Conservation (phyloP, 179 eudicot genomes). For the Carnegiea gigantea region DNA sequence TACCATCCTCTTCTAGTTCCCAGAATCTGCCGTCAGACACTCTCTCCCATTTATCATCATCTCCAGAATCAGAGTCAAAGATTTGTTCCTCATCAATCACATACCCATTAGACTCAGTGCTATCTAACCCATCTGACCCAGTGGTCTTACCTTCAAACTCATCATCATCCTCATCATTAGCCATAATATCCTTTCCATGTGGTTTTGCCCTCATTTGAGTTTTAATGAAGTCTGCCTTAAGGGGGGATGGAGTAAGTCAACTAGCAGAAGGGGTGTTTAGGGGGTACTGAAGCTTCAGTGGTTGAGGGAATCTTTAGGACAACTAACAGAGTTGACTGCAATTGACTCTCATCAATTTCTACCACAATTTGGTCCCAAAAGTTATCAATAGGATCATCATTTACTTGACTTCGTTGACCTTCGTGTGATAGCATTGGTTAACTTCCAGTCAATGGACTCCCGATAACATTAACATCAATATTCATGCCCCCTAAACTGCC, state of each 20-base stretch:
- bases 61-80: too few species aligned
- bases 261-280: background rate
- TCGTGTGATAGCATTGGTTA: background rate
- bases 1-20: background rate
- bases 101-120: too few species aligned
- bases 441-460: background rate
- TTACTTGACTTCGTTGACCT: too few species aligned
- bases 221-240: too few species aligned
- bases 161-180: background rate
- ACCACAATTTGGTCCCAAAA: background rate
- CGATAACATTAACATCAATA: background rate
- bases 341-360: too few species aligned
- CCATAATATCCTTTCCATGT: too few species aligned
- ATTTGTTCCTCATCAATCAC: background rate
- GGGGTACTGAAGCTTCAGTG: background rate
- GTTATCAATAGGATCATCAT: background rate
- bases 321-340: background rate
- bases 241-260: too few species aligned
- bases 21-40: background rate
- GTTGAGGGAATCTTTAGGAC: background rate
- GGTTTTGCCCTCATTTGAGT: background rate
- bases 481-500: background rate
- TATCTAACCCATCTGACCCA: too few species aligned
- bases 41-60: background rate
- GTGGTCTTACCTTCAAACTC: too few species aligned